These are phyloP conservation scores for Skeletonema menzelii DNA, from an alignment of 108 stramenopile species.

Conservation along the genomic window DNA sequence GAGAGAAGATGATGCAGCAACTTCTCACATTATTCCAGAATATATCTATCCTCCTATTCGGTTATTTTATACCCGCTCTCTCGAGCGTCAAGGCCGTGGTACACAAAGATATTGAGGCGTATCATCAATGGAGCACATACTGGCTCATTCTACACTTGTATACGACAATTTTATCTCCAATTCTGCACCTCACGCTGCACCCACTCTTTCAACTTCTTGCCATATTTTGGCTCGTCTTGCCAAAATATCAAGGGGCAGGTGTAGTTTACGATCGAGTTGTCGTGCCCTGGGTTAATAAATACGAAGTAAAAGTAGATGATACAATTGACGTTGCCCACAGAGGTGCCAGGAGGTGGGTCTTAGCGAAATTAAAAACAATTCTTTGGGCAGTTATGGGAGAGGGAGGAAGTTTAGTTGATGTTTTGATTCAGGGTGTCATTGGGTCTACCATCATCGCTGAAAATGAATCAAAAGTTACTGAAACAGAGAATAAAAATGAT, in stretches of 20 bases:
- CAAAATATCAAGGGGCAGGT: slow-evolving; percentile 42
- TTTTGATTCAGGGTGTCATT: slow-evolving; percentile 2
- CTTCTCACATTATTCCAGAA: slow-evolving; percentile 7
- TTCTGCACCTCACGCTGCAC: slow-evolving; percentile 33
- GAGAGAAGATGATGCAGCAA: neutral
- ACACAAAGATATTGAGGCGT: slow-evolving; percentile 37
- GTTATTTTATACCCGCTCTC: slow-evolving; percentile 44
- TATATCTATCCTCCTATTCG: slow-evolving; percentile 20
- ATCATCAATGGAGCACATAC: slow-evolving; percentile 43
- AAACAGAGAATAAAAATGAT: neutral
- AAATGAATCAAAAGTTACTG: neutral
- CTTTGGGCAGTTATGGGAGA: slow-evolving; percentile 28
- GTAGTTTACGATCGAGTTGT: slow-evolving; percentile 38
- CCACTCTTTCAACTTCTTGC: slow-evolving; percentile 39
- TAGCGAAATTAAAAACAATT: slow-evolving; percentile 8
- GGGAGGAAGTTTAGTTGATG: slow-evolving; percentile 24
- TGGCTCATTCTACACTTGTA: slow-evolving; percentile 47
- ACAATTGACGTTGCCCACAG: slow-evolving; percentile 34
- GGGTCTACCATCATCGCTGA: neutral
- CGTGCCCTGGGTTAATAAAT: slow-evolving; percentile 35
- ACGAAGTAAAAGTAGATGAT: slow-evolving; percentile 34
- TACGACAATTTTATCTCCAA: slow-evolving; percentile 28
- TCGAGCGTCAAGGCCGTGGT: slow-evolving; percentile 46
- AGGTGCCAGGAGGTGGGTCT: slow-evolving; percentile 21
- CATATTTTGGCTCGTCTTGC: slow-evolving; percentile 38